A percentile compares a stretch with the other conserved stretches of the same genome.
These are phyloP conservation scores for Melastoma candidum DNA, from an alignment of 441 rosid genomes.

Conservation along the genomic window DNA sequence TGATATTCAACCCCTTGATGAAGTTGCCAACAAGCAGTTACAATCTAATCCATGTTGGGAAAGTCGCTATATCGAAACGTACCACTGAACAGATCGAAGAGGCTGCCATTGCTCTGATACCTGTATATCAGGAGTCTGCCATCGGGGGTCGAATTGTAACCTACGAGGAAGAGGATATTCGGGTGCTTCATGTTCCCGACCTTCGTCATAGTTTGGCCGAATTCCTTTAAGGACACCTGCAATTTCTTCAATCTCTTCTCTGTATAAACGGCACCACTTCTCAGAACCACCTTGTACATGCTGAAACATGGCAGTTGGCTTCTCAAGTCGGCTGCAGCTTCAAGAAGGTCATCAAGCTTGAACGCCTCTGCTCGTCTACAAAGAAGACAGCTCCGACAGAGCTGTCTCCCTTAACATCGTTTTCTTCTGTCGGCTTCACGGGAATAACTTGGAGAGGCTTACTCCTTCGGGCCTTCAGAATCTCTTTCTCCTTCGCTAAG, in stretches of 20 bases:
- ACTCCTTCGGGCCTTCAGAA: conserved; percentile 19
- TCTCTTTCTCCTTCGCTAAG: conserved; percentile 18
- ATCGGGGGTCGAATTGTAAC: conserved; percentile 32
- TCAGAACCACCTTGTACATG: conserved; percentile 40
- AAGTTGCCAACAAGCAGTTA: background rate
- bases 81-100: conserved; percentile 35
- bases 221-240: conserved; percentile 31
- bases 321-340: conserved; percentile 43
- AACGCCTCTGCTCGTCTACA: conserved; percentile 37
- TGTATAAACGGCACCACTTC: conserved; percentile 30
- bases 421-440: conserved; percentile 8
- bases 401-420: conserved; percentile 11
- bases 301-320: conserved; percentile 34
- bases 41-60: background rate
- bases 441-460: conserved; percentile 20
- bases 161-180: conserved; percentile 41
- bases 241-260: conserved; percentile 46
- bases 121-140: conserved; percentile 49
- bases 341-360: conserved; percentile 41
- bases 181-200: conserved; percentile 48
- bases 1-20: background rate
- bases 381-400: conserved; percentile 39
- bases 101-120: conserved; percentile 46
- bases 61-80: conserved; percentile 6
- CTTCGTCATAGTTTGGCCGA: conserved; percentile 28